Percentiles rank a stretch among this genome's conserved stretches.
Evolutionary conservation across 2,329 filamentous ascomycete genomes (phyloP).

Genomic region (Dactylellina cionopaga): DNA sequence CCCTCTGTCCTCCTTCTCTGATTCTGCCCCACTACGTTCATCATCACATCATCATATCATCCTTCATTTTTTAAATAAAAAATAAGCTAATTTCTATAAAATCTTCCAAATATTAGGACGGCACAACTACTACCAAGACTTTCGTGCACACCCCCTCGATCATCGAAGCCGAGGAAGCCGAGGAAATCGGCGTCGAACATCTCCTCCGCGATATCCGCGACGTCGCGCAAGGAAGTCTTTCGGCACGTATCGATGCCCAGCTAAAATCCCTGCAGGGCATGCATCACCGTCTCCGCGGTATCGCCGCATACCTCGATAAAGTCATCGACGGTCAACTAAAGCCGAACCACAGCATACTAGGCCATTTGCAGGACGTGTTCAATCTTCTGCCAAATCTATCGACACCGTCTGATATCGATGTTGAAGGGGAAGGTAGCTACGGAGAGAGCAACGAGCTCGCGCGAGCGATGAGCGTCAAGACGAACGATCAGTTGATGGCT

Average conservation of each 20-base stretch:
- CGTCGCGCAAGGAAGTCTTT: conserved; percentile 94
- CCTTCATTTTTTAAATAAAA: conserved; percentile 11
- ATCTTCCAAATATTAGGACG: conserved; percentile 71
- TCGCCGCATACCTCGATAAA: conserved; percentile 93
- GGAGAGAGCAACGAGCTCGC: conserved; percentile 83
- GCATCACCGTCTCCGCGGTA: conserved; percentile 92
- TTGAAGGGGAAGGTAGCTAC: conserved; percentile 66
- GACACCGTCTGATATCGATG: conserved; percentile 73
- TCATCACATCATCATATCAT: conserved; percentile 3
- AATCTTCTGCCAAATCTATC: conserved; percentile 96
- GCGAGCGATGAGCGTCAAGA: conserved; percentile 98
- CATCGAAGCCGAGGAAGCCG: conserved; percentile 98
- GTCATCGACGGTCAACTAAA: conserved; percentile 91
- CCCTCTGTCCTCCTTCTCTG: neutral
- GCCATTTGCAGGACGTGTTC: conserved; percentile 99
- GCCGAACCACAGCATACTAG: conserved; percentile 95
- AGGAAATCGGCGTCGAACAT: conserved; percentile 98
- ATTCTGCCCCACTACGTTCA: too few species aligned
- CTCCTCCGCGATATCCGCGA: conserved; percentile 97
- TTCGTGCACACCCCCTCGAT: conserved; percentile 98
- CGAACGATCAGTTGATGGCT: conserved; percentile 97
- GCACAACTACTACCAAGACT: conserved; percentile 94
- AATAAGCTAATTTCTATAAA: conserved; percentile 6
- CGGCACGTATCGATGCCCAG: conserved; percentile 96
- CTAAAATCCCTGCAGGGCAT: conserved; percentile 96